Evolutionary conservation across 2,329 filamentous ascomycete species (phyloP), one percentile per base, ranked within the genome.

Genomic region (Fusarium protoensiforme): DNA sequence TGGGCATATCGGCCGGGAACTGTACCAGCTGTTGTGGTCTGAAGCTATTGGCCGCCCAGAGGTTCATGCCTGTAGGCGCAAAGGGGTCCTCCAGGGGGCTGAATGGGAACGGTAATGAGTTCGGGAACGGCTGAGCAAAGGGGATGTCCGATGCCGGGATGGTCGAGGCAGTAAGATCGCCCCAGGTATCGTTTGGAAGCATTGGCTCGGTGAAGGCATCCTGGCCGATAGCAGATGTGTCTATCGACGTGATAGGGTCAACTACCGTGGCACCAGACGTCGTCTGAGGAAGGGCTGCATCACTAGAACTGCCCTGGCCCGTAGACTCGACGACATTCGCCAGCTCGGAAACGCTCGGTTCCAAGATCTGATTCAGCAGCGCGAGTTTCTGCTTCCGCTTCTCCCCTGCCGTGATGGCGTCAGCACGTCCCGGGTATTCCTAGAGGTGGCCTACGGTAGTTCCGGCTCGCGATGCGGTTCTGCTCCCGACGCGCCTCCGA

Each of bases 371-470:
- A 57, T 84, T 79, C 27, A 85, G 73, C 2, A 85, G 74, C 11
- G 82, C 83, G 38, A 85, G 77, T 71, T 83, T 85, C 73, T 85
- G 83, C 71, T 83, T 85, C 46, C 83, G 79, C 71, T 84, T 85
- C 71, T 84, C 83, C 41, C 84, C 84, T 85, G 41, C 20, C 11
- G 31, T 36, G 59, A 54, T 68, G 58, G 64, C 48, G 70, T 77
- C 62, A 78, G 69, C 57, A 71, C 36, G 22, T 46, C 22, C 41
- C 4, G 7, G 22, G 8, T 24, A 16, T 57, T 29, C 6, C 16
- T 14, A 24, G n/a, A 7, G 29, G 16, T 58, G 51, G 79, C 82
- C 54, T 74, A 84, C 82, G 79, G 60, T 79, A 79, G 61, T 77
- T 79, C 41, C 76, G 76, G 39, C 77, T 79, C 6, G 78, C 72